Base-by-base conservation (phyloP, 805 yeast species). In the Kluyveromyces lactis region DNA sequence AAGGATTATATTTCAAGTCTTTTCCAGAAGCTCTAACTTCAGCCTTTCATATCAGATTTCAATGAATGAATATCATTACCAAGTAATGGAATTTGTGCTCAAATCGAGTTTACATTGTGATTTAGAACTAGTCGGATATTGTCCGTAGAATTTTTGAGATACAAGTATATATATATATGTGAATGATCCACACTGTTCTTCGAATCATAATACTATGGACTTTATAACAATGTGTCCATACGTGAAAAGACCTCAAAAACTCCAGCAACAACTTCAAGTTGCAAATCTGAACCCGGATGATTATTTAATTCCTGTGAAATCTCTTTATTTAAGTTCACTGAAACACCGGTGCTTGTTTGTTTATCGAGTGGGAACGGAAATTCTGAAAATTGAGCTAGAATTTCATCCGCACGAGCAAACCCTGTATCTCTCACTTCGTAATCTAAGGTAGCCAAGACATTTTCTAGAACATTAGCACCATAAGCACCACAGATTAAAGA, bases 381-480 rank as follows among this genome's bases (percentile, higher is more conserved):
- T 50, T 86, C 92, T 31, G 94, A 72, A 55, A 75, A 92, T 52
- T 86, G 90, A 38, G 71, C 72, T 47, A 90, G 69, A 33, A 92
- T 63, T 58, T 90, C 97, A 55, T 92, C 97, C n/a, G 95, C 95
- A 55, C 95, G 75, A 3, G 84, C 77, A 60, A 89, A 83, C 1
- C 97, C 97, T 51, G 81, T 79, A 61, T 92, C 98, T 52, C 97
- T 77, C 48, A 79, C 83, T 50, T 86, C 96, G 59, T 86, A 87
- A 49, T 79, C 81, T 46, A 89, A 69, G 21, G 80, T 70, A 32
- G 78, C 68, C 43, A 89, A 69, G 3, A 86, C 90, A 56, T 90
- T 92, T 53, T 92, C 98, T 50, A 92, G 73, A 10, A 92, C 98
- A 58, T 87, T 92, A 31, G 97, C 98, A 21, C 97, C 97, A 57